Conservation (phyloP, 2,329 filamentous ascomycete species). For the Calonectria hawksworthii region DNA sequence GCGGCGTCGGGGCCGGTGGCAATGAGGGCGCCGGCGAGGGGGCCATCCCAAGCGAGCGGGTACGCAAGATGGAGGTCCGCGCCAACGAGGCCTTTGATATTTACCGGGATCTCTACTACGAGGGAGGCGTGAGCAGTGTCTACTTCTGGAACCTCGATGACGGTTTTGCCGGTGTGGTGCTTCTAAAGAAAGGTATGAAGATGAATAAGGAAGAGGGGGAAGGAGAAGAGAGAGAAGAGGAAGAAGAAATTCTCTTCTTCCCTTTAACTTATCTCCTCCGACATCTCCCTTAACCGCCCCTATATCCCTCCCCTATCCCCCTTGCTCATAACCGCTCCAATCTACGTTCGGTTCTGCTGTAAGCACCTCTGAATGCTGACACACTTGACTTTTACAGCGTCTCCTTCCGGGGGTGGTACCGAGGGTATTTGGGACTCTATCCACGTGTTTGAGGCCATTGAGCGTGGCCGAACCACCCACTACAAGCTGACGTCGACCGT, state of each 20-base stretch:
- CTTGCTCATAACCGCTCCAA: not conserved
- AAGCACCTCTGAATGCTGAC: conserved; percentile 27
- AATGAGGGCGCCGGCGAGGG: conserved; percentile 79
- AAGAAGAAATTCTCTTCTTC: not conserved
- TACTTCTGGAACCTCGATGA: conserved; percentile 99
- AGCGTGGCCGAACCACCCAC: conserved; percentile 90
- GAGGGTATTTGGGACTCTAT: conserved; percentile 97
- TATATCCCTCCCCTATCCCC: not conserved
- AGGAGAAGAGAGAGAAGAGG: not conserved
- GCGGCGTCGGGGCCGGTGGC: conserved; percentile 66
- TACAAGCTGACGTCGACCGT: conserved; percentile 99
- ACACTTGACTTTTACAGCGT: conserved; percentile 62
- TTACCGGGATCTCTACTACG: conserved; percentile 96
- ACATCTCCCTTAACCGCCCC: not conserved
- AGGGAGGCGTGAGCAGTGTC: conserved; percentile 94
- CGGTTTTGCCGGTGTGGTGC: conserved; percentile 94
- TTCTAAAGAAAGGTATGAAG: conserved; percentile 90
- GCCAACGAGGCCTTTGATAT: conserved; percentile 98
- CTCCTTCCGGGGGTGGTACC: conserved; percentile 73
- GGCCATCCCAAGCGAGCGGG: conserved; percentile 88
- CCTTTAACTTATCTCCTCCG: not conserved
- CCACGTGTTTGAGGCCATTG: conserved; percentile 97
- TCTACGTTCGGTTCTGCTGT: not conserved
- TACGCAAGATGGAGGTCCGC: conserved; percentile 92
- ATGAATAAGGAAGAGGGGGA: not conserved